phyloP scores from a whole-genome alignment of 2,329 filamentous ascomycete species.

The Lecanosticta acicola region DNA sequence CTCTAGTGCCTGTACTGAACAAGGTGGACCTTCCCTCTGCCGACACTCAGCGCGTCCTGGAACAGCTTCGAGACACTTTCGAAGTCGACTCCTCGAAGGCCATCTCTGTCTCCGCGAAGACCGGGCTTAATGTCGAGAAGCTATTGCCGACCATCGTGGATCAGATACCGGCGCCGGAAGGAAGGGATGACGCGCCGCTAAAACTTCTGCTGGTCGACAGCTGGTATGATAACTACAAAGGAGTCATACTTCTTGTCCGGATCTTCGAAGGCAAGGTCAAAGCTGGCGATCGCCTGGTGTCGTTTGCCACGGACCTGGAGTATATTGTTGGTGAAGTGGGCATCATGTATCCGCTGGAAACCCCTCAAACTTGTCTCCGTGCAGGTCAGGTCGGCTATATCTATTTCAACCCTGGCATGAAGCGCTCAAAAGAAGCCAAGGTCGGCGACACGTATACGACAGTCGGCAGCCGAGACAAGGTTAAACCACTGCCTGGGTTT shows the following conservation, averaged over 20 bases:
- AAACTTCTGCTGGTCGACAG: constrained; percentile 89
- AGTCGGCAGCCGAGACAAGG: constrained; percentile 66
- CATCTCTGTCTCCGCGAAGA: constrained; percentile 84
- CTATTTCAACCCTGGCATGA: constrained; percentile 98
- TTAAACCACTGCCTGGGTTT: constrained; percentile 82
- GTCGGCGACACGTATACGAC: constrained; percentile 92
- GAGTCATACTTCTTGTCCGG: constrained; percentile 83
- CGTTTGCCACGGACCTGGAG: constrained; percentile 79
- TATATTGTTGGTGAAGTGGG: constrained; percentile 95
- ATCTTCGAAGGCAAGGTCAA: constrained; percentile 82
- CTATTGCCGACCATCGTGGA: constrained; percentile 82
- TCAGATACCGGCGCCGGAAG: constrained; percentile 72
- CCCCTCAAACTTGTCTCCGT: constrained; percentile 69
- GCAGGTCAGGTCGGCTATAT: constrained; percentile 96
- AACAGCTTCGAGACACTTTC: constrained; percentile 80
- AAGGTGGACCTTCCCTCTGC: constrained; percentile 92
- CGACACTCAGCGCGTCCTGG: constrained; percentile 76
- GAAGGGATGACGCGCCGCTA: constrained; percentile 66
- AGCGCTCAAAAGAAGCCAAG: constrained; percentile 89
- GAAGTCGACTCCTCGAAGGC: constrained; percentile 75
- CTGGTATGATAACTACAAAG: constrained; percentile 96
- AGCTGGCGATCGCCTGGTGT: constrained; percentile 79
- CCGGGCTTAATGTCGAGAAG: constrained; percentile 77
- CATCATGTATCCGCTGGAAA: constrained; percentile 88
- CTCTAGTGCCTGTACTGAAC: constrained; percentile 87